Conservation (phyloP, 306 rosid genomes). For the Quercus gilva region DNA sequence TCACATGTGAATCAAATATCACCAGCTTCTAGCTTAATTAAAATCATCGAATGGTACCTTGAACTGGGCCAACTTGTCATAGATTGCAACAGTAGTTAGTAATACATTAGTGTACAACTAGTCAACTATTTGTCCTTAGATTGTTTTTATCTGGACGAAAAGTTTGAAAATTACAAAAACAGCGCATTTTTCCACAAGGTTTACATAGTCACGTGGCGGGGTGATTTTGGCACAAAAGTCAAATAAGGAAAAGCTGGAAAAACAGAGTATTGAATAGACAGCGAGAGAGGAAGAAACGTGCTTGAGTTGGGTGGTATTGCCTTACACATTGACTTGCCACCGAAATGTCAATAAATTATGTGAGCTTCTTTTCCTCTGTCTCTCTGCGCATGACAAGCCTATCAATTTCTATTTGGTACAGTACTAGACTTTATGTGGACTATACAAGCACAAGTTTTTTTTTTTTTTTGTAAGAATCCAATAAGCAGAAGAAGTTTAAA, state of each 20-base stretch:
- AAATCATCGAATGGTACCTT: not conserved
- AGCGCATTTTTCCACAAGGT: no score
- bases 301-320: not conserved
- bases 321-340: conserved; percentile 11
- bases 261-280: no score
- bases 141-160: not conserved
- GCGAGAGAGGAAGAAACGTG: not conserved
- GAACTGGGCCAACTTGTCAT: not conserved
- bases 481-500: no score
- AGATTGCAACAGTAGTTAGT: no score
- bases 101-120: not conserved
- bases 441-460: no score
- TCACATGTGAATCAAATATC: not conserved
- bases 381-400: no score
- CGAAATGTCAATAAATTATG: not conserved
- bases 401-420: no score
- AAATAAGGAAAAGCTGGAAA: conserved; percentile 1
- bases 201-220: no score
- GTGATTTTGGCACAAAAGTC: not conserved
- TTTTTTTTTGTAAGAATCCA: no score
- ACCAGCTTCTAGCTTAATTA: not conserved
- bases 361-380: no score
- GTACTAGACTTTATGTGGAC: no score
- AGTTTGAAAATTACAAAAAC: not conserved
- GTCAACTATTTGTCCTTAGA: not conserved